A percentile compares a stretch with the other conserved stretches of the same genome.
Evolutionary conservation across 1,284 basidiomycete species (phyloP).

Genomic region (Apiotrichum mycotoxinovorans): DNA sequence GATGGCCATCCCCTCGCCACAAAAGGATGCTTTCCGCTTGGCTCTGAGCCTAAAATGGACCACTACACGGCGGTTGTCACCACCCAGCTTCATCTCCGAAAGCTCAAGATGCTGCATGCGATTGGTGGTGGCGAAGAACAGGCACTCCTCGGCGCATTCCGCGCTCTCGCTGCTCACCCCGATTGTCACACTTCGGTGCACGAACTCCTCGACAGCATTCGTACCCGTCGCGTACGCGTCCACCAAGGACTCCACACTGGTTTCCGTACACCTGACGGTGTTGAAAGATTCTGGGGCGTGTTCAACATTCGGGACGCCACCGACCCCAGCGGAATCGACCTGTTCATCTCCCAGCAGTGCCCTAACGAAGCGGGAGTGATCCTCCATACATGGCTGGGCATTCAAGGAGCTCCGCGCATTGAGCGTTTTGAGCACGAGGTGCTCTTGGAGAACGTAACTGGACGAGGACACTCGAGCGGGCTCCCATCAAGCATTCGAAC

Average conservation of each 20-base stretch:
- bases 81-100: constrained; percentile 6
- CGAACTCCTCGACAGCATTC: constrained; percentile 4
- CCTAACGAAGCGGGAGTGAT: constrained; percentile 12
- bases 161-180: constrained; percentile 2
- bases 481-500: constrained; percentile 3
- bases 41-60: constrained; percentile 1
- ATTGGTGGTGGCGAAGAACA: constrained; percentile 8
- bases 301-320: not conserved
- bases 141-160: not conserved
- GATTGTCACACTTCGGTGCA: constrained; percentile 4
- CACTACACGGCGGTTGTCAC: constrained; percentile 6
- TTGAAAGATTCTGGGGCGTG: constrained; percentile 12
- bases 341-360: constrained; percentile 9
- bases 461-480: constrained; percentile 1
- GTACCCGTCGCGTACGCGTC: constrained; percentile 1
- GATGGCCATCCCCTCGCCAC: not conserved
- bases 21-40: constrained; percentile 12
- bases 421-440: constrained; percentile 7
- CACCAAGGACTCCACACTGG: constrained; percentile 15
- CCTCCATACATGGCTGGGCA: constrained; percentile 13
- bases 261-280: constrained; percentile 6
- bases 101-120: constrained; percentile 8
- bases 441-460: constrained; percentile 4
- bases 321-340: constrained; percentile 1
- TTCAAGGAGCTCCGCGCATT: not conserved